These are phyloP conservation scores for Diatrype stigma DNA, from an alignment of 2,329 filamentous ascomycete species.

Conservation along the genomic window DNA sequence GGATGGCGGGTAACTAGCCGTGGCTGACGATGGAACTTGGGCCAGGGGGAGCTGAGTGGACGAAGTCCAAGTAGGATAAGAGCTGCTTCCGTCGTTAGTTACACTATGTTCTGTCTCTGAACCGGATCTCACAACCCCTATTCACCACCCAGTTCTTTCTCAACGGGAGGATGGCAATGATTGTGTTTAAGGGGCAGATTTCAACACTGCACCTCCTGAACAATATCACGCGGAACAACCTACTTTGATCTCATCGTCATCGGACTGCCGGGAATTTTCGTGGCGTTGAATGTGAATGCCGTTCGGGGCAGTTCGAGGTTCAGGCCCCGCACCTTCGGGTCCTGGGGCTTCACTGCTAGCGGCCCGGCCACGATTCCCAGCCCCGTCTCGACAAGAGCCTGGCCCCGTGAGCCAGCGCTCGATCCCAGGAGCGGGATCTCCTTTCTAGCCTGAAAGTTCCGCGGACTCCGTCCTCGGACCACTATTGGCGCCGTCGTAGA, in stretches of 20 bases:
- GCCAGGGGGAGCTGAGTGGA: slow-evolving; percentile 40
- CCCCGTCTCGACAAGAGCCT: slow-evolving; percentile 63
- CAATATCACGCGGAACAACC: slow-evolving; percentile 26
- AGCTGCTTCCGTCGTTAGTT: slow-evolving; percentile 38
- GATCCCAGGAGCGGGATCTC: slow-evolving; percentile 81
- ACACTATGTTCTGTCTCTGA: background rate
- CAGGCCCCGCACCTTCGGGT: slow-evolving; percentile 46
- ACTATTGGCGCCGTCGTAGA: slow-evolving; percentile 87
- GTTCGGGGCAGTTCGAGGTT: slow-evolving; percentile 54
- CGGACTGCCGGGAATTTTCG: slow-evolving; percentile 50
- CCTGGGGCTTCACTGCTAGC: slow-evolving; percentile 50
- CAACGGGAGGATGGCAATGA: background rate
- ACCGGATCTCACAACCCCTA: background rate
- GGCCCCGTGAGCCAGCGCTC: slow-evolving; percentile 73
- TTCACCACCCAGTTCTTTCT: background rate
- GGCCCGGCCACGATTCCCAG: slow-evolving; percentile 57
- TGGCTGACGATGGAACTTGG: slow-evolving; percentile 44
- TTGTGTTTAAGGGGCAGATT: background rate
- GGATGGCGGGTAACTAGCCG: slow-evolving; percentile 46
- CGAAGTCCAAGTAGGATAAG: slow-evolving; percentile 54
- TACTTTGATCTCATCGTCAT: slow-evolving; percentile 58
- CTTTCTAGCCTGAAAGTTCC: slow-evolving; percentile 92
- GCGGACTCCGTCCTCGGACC: slow-evolving; percentile 84
- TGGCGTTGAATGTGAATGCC: slow-evolving; percentile 54
- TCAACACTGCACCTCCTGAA: background rate